These are phyloP conservation scores for Rhizoctonia solani DNA, from an alignment of 1,284 basidiomycete species.

Conservation along the genomic window DNA sequence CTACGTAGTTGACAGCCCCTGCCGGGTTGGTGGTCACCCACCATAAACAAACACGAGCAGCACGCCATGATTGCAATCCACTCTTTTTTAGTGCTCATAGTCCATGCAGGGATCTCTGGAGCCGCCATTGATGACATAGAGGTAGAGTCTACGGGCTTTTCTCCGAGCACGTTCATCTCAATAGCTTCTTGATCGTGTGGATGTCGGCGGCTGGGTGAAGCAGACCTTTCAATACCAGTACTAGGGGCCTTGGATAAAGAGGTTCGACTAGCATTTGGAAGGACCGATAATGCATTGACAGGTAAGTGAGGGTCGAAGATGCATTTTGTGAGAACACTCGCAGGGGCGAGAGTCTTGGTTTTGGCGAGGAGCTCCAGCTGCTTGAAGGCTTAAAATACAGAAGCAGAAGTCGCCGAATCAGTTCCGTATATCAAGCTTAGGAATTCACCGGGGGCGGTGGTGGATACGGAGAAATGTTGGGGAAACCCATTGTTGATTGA, in stretches of 20 bases:
- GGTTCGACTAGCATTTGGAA: neutral
- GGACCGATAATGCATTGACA: neutral
- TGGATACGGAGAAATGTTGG: no score
- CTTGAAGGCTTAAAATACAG: no score
- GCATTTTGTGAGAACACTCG: no score
- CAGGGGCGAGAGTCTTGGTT: no score
- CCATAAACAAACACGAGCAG: slow-evolving; percentile 28
- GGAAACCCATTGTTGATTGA: no score
- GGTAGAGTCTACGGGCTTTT: neutral
- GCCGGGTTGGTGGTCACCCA: neutral
- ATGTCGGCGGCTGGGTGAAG: neutral
- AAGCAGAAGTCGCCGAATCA: no score
- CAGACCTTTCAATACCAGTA: no score
- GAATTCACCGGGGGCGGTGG: no score
- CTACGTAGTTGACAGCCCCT: neutral
- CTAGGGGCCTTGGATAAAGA: slow-evolving; percentile 18
- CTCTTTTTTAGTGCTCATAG: slow-evolving; percentile 9
- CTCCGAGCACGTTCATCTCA: slow-evolving; percentile 6
- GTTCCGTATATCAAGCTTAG: no score
- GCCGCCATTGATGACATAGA: neutral
- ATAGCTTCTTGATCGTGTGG: slow-evolving; percentile 8
- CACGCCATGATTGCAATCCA: slow-evolving; percentile 17
- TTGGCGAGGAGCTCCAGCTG: no score
- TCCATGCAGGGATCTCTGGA: neutral
- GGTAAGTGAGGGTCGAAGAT: slow-evolving; percentile 4